Percentiles rank a stretch among this genome's conserved stretches.
Conservation (phyloP, 1,284 basidiomycete genomes). For the Tylopilus sp. region DNA sequence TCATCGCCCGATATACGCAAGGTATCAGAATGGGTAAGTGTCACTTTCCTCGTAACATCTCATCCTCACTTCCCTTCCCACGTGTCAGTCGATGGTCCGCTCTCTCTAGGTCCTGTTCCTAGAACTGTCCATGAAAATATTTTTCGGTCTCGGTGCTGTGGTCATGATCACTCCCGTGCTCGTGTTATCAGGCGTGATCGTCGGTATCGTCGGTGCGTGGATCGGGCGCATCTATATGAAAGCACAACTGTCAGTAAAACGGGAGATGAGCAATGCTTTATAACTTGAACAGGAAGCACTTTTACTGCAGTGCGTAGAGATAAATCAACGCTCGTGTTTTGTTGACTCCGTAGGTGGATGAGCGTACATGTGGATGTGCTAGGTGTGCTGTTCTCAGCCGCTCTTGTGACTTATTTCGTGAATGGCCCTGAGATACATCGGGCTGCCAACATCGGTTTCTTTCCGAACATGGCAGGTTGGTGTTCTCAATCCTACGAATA, state of each 20-base stretch:
- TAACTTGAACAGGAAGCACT: conserved; percentile 47
- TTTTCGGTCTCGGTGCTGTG: not conserved
- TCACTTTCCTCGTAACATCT: not conserved
- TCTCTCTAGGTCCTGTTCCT: not conserved
- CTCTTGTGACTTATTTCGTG: not conserved
- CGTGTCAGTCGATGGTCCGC: not conserved
- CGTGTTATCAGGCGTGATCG: conserved; percentile 28
- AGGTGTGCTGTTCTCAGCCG: not conserved
- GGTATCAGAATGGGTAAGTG: conserved; percentile 2
- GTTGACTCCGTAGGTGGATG: conserved; percentile 47
- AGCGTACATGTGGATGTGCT: conserved; percentile 52
- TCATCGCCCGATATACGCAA: not conserved
- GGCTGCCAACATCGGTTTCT: conserved; percentile 17
- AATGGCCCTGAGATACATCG: not conserved
- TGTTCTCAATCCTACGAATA: not conserved
- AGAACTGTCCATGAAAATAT: not conserved
- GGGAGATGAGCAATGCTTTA: conserved; percentile 52
- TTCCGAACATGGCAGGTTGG: conserved; percentile 49
- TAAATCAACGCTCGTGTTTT: conserved; percentile 2
- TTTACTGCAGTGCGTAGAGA: not conserved
- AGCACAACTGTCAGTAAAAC: conserved; percentile 48
- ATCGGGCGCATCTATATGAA: conserved; percentile 42
- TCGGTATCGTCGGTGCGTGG: conserved; percentile 44
- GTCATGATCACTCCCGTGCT: conserved; percentile 1
- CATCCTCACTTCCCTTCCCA: not conserved